Conservation (phyloP, 352 stramenopile species). For the Pythium brassicae region DNA sequence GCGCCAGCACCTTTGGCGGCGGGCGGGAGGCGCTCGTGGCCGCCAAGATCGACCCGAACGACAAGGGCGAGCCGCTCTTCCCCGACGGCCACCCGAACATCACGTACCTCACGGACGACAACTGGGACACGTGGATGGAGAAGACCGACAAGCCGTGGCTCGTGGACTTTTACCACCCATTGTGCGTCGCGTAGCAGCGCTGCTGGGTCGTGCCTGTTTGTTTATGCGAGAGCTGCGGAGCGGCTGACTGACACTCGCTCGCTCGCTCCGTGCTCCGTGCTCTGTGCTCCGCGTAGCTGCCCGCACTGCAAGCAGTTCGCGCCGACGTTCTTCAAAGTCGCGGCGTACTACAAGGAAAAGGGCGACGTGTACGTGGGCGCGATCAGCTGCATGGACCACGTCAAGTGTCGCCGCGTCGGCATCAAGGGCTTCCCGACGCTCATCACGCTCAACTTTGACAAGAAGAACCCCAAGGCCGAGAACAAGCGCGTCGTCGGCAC, state of each 20-base stretch:
- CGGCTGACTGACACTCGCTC: background rate
- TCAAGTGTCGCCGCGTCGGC: constrained; percentile 70
- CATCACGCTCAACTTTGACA: constrained; percentile 78
- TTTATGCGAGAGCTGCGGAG: background rate
- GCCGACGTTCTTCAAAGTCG: constrained; percentile 53
- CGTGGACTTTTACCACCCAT: constrained; percentile 85
- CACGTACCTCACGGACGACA: constrained; percentile 83
- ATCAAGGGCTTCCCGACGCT: constrained; percentile 83
- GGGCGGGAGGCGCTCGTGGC: constrained; percentile 11
- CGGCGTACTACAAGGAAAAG: constrained; percentile 70
- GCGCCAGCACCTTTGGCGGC: constrained; percentile 2
- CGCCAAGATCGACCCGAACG: constrained; percentile 55
- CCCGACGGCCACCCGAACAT: constrained; percentile 79
- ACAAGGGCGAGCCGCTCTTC: constrained; percentile 76
- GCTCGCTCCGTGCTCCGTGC: background rate
- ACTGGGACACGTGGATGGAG: constrained; percentile 68
- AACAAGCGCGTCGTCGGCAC: constrained; percentile 76
- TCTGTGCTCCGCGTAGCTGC: constrained; percentile 33
- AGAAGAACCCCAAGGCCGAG: constrained; percentile 50
- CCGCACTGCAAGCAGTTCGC: constrained; percentile 81
- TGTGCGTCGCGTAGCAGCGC: constrained; percentile 33
- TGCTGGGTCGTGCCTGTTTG: constrained; percentile 10
- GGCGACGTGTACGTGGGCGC: constrained; percentile 67
- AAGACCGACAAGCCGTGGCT: constrained; percentile 80
- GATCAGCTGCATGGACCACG: constrained; percentile 84